Evolutionary conservation across 225 moss, liverwort and hornwort genomes (phyloP).

Genomic region (Ulota crispa): DNA sequence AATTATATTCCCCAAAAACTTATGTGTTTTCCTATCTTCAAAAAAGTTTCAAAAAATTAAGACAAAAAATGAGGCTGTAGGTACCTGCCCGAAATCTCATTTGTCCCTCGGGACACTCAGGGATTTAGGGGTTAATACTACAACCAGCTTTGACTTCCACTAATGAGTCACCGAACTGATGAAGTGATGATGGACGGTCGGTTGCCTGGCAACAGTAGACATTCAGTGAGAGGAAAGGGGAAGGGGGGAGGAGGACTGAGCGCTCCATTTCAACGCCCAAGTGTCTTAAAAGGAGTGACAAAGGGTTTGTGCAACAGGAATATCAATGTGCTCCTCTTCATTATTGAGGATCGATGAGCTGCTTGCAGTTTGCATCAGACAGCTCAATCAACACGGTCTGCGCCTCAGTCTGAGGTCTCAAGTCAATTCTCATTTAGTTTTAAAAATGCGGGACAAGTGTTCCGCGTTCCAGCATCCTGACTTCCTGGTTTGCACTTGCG

Average conservation of each 20-base stretch:
- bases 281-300: neutral
- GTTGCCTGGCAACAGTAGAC: neutral
- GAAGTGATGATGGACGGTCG: neutral
- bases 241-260: neutral
- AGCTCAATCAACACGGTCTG: neutral
- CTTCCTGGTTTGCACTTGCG: neutral
- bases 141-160: no score
- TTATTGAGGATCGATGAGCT: slow-evolving; percentile 15
- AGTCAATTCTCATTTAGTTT: neutral
- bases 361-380: neutral
- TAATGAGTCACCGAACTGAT: neutral
- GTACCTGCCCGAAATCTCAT: no score
- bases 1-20: no score
- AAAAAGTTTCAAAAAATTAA: no score
- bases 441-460: neutral
- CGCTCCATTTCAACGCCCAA: neutral
- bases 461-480: neutral
- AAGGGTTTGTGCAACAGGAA: no score
- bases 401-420: no score
- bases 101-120: no score
- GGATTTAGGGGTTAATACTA: no score
- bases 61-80: no score
- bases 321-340: neutral
- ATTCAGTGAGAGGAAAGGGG: neutral
- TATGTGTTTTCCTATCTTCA: no score